Conservation (phyloP, 75 land plant species). For the Azolla pinnata region DNA sequence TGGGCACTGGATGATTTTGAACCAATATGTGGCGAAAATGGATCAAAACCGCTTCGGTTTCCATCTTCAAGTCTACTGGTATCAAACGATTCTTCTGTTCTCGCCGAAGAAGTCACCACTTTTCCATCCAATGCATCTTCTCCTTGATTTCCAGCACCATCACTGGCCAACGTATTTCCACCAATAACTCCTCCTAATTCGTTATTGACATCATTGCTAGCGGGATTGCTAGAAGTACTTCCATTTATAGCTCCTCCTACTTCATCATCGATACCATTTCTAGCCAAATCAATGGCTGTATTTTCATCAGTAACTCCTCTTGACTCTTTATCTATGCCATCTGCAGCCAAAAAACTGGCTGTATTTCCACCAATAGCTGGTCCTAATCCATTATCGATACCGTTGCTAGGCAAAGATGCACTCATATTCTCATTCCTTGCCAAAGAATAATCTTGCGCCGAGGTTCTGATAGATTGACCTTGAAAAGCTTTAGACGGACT, state of each 20-base stretch:
- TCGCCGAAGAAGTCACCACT: not conserved
- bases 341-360: too few relatives aligned
- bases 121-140: not conserved
- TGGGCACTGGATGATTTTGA: constrained; percentile 14
- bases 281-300: too few relatives aligned
- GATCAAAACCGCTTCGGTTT: constrained; percentile 26
- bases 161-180: not conserved
- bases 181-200: not conserved
- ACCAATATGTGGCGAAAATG: constrained; percentile 32
- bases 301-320: too few relatives aligned
- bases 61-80: not conserved
- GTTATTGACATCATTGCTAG: not conserved
- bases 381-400: too few relatives aligned
- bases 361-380: too few relatives aligned
- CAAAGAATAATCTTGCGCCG: too few relatives aligned
- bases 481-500: not conserved
- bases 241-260: too few relatives aligned
- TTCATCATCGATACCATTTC: too few relatives aligned
- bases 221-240: too few relatives aligned
- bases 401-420: too few relatives aligned
- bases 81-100: not conserved
- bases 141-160: not conserved
- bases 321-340: too few relatives aligned
- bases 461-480: not conserved
- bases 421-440: too few relatives aligned